Conservation (phyloP, 2,329 filamentous ascomycete species). For the Sclerotinia nivalis region DNA sequence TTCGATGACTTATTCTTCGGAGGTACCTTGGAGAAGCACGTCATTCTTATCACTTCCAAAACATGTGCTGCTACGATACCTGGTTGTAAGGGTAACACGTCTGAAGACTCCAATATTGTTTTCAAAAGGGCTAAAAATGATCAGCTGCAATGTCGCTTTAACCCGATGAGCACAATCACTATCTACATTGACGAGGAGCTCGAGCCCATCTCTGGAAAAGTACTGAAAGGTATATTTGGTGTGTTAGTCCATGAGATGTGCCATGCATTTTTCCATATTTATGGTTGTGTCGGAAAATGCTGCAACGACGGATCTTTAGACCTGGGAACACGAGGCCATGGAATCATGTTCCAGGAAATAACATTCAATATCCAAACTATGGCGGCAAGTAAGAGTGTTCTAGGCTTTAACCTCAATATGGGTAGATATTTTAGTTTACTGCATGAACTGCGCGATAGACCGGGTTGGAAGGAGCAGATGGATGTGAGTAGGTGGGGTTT, state of each 20-base stretch:
- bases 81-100: neutral
- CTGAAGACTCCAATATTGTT: neutral
- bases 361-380: neutral
- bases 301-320: neutral
- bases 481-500: slow-evolving; percentile 1
- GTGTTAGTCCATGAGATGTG: slow-evolving; percentile 12
- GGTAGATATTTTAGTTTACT: neutral
- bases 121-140: neutral
- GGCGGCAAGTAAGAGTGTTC: neutral
- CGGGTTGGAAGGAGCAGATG: neutral
- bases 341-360: slow-evolving; percentile 8
- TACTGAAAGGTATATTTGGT: neutral
- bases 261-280: slow-evolving; percentile 12
- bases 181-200: neutral
- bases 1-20: slow-evolving; percentile 6
- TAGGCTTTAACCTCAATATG: neutral
- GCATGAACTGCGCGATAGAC: neutral
- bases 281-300: neutral
- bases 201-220: neutral
- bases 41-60: neutral
- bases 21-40: neutral
- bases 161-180: neutral
- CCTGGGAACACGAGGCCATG: slow-evolving; percentile 1
- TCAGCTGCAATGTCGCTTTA: neutral
- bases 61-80: too few species aligned